Base-by-base conservation (phyloP, 2,329 filamentous ascomycete species). In the Colletotrichum incanum region DNA sequence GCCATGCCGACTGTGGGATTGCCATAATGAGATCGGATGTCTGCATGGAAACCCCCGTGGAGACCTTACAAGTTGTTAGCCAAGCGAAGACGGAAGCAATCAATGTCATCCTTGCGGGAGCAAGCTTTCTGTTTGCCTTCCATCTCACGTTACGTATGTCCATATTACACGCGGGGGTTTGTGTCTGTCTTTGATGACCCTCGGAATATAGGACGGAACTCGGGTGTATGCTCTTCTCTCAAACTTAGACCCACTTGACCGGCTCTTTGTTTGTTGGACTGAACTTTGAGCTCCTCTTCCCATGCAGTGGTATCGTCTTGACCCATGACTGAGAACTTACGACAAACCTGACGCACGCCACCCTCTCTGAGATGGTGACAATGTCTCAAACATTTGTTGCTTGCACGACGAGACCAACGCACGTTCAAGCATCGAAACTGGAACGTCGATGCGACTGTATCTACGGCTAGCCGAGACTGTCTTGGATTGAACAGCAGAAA, bases 391-490 rank as follows among this genome's bases (percentile, higher is more conserved):
- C 34, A 37, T 37, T 37, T 18, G 49, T 5, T n/a, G 3, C 66
- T 28, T 43, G 54, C 45, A 65, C 66, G n/a, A 37, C 28, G 28
- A 5, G 14, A 9, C 14, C 39, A 41, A 28, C 23, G 56, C 28
- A 55, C 11, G 18, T 3, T 45, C 43, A 3, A 31, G 11, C 7
- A 16, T 18, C 5, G 18, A 31, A 20, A 7, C 12, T 37, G 4
- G 34, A 16, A 18, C 26, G 20, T 16, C 52, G 20, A 12, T 20
- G 28, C 28, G 5, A 34, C 5, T 18, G 23, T 11, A 34, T 50
- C 41, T 49, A 61, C 65, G 31, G n/a, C 47, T 50, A 70, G 41
- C 70, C 28, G 70, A 72, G 59, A 72, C 70, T 37, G 47, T 45
- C 45, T 59, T 28, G 67, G 26, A 43, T 43, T 39, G 28, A n/a